These are phyloP conservation scores for Psilocybe subaeruginosa DNA, from an alignment of 768 basidiomycete species.

Conservation along the genomic window DNA sequence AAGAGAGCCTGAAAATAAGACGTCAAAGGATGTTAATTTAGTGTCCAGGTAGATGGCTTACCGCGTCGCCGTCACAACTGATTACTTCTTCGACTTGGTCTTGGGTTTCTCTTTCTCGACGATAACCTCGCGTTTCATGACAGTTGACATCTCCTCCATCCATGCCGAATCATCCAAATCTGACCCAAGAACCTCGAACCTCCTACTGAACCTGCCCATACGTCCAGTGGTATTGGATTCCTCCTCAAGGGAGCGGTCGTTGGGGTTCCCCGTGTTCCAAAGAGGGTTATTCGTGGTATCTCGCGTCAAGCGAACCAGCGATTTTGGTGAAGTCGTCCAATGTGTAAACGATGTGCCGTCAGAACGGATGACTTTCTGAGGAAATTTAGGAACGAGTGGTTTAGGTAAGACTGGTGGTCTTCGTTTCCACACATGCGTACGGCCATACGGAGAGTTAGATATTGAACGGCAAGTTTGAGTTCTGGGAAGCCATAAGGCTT, in stretches of 20 bases:
- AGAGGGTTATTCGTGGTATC: conserved; percentile 90
- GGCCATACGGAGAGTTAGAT: conserved; percentile 81
- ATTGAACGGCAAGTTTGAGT: conserved; percentile 31
- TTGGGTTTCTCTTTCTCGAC: conserved; percentile 21
- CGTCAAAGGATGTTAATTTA: not conserved
- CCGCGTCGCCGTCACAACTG: not conserved
- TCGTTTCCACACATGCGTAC: conserved; percentile 81
- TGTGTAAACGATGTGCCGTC: conserved; percentile 90
- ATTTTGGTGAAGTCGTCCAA: conserved; percentile 87
- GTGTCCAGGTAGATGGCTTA: not conserved
- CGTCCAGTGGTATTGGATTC: conserved; percentile 76
- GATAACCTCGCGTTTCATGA: conserved; percentile 25
- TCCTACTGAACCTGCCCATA: conserved; percentile 77
- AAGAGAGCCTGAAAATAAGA: not conserved
- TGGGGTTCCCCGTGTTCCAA: conserved; percentile 72
- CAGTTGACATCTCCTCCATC: conserved; percentile 30
- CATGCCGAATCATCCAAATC: conserved; percentile 26
- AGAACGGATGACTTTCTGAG: conserved; percentile 82
- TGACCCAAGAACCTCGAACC: conserved; percentile 51
- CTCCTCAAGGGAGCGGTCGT: conserved; percentile 59
- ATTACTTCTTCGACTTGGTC: conserved; percentile 19
- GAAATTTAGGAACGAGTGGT: conserved; percentile 85
- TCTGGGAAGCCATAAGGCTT: conserved; percentile 1
- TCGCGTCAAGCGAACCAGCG: conserved; percentile 74
- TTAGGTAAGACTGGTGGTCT: conserved; percentile 72